A percentile compares a stretch with the other conserved stretches of the same genome.
Conservation (phyloP, 2,329 filamentous ascomycete species). For the Aspergillus awamori region DNA sequence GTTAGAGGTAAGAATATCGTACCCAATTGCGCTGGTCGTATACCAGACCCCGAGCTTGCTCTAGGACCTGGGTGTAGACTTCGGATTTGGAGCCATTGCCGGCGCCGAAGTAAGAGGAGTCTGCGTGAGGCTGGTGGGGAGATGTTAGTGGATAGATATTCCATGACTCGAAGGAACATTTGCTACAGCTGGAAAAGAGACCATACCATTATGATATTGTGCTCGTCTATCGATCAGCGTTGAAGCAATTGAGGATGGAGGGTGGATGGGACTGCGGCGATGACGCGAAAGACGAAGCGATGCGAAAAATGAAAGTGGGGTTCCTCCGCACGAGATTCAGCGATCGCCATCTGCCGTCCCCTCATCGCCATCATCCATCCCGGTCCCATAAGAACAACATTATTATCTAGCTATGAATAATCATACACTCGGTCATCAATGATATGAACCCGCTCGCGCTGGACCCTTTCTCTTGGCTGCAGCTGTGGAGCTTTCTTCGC, state of each 20-base stretch:
- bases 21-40: slow-evolving; percentile 53
- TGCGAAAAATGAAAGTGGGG: slow-evolving; percentile 15
- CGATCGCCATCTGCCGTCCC: neutral
- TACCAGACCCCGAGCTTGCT: slow-evolving; percentile 43
- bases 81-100: slow-evolving; percentile 43
- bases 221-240: neutral
- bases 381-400: no score
- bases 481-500: neutral
- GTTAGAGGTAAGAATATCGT: slow-evolving; percentile 13
- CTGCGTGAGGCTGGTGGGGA: slow-evolving; percentile 48
- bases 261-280: neutral
- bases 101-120: slow-evolving; percentile 48
- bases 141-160: neutral
- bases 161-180: neutral
- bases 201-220: neutral
- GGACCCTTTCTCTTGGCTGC: neutral
- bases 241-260: neutral
- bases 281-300: neutral
- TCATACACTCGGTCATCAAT: neutral
- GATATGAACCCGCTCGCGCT: neutral
- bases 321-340: neutral
- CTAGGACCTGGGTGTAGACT: slow-evolving; percentile 47
- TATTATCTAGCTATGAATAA: neutral
- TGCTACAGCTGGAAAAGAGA: neutral
- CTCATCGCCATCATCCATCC: no score